Evolutionary conservation across 441 rosid species (phyloP), one percentile per base, ranked within the genome.

Genomic region (Euphorbia schlechtendalii): DNA sequence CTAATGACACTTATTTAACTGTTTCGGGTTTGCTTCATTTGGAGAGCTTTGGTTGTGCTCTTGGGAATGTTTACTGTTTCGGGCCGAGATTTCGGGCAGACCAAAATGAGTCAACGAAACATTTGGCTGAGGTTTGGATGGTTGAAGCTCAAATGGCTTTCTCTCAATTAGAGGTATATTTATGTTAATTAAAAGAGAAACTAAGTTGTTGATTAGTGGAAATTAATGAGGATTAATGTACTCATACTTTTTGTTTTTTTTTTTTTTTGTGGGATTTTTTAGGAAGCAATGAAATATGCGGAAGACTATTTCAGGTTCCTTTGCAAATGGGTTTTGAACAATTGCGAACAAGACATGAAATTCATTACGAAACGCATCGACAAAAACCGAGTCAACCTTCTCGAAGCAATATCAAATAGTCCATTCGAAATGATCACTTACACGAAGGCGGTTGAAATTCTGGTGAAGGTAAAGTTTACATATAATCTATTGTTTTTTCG

Each of bases 281-380:
- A 90, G 99, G 91, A 79, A 75, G 88, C 92, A 34, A 87, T 93
- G 82, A 82, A 79, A 46, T 90, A 92, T 65, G 97, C 90, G 24
- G 84, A 76, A 59, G 92, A 88, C 65, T 84, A 71, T 61, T 74
- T 90, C 67, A 88, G 82, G 76, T 87, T 77, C 80, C 82, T 90
- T 30, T 81, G 96, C 78, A 82, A 85, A 68, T 90, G 92, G 89
- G 49, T 81, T 51, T 22, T 83, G 71, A 87, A 90, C 41, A 79
- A 88, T 51, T 82, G 91, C 61, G 45, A 71, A 0, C 86, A 80
- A 62, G 99, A 93, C 77, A 64, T 88, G 84, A 77, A 71, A 57
- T 90, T 93, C 65, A 56, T 82, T 46, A 55, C 79, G 6, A 86
- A 83, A 73, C 78, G 96, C 54, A 78, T 81, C 8, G 96, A 88